These are phyloP conservation scores for Drechmeria coniospora DNA, from an alignment of 2,329 filamentous ascomycete genomes.

Conservation along the genomic window DNA sequence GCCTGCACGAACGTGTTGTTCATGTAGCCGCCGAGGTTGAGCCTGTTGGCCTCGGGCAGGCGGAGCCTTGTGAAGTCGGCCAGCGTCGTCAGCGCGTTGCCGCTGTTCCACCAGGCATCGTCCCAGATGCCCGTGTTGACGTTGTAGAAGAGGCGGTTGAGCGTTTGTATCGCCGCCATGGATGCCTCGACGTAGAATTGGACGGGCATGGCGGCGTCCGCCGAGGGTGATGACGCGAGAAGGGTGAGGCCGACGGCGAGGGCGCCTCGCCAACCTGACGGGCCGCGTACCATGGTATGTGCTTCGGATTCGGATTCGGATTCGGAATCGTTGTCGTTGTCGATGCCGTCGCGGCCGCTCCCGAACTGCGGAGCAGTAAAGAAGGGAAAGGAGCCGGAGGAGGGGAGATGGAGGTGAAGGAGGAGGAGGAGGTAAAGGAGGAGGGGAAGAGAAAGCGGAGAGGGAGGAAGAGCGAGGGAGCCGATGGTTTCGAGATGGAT, in stretches of 20 bases:
- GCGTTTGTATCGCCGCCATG: constrained; percentile 19
- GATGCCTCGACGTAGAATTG: constrained; percentile 18
- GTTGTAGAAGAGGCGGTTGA: constrained; percentile 48
- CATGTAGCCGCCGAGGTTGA: constrained; percentile 25
- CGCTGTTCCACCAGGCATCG: constrained; percentile 58
- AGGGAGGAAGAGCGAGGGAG: too few relatives aligned
- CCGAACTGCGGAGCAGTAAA: too few relatives aligned
- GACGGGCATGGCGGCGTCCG: constrained; percentile 7
- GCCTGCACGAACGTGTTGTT: constrained; percentile 30
- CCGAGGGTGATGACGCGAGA: constrained; percentile 3
- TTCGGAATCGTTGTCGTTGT: too few relatives aligned
- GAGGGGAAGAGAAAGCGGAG: too few relatives aligned
- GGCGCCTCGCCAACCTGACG: background rate
- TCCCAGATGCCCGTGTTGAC: constrained; percentile 44
- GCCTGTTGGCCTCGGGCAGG: constrained; percentile 15
- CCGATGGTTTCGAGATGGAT: too few relatives aligned
- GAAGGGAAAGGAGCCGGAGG: too few relatives aligned
- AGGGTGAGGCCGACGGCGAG: constrained; percentile 8
- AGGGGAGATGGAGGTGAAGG: too few relatives aligned
- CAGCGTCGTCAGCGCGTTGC: constrained; percentile 48
- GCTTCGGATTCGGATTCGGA: too few relatives aligned
- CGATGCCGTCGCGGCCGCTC: too few relatives aligned
- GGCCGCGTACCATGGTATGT: too few relatives aligned
- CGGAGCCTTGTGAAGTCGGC: constrained; percentile 33
- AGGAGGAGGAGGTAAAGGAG: too few relatives aligned